Evolutionary conservation across 495 filamentous ascomycete species (phyloP), one percentile per base, ranked within the genome.

Genomic region (Annulohypoxylon nitens): DNA sequence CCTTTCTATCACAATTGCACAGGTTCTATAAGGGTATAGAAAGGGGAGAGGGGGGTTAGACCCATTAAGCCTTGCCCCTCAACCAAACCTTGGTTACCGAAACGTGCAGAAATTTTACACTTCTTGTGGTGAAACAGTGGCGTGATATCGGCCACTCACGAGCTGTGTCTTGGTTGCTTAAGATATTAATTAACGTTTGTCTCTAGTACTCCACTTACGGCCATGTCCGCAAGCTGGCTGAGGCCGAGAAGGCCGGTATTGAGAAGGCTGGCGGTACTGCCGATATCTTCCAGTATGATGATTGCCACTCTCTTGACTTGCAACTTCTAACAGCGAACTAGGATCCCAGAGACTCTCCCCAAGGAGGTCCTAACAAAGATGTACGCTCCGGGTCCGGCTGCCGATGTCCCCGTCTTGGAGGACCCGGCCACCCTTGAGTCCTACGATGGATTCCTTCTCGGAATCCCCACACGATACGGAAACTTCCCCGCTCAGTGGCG

Each of bases 401-500:
- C 85, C 54, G 84, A 86, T 78, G 84, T 93, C 81, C 90, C 93
- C 37, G 78, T 90, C 61, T 83, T 91, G 75, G 67, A 77, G 7
- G 88, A 91, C 78, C 90, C 93, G 23, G 78, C 84, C 4, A 84
- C 81, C 11, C 89, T 98, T n/a, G 86, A 89, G 70, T 65, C 88
- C 63, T 98, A 96, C 84, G 94, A 98, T 78, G 96, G 86, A 78
- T 90, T 99, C 83, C 90, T 99, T 41, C 88, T 99, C 70, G 97
- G 97, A 75, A 94, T 99, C 82, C 96, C 96, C 34, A 99, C 96
- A n/a, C 91, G 96, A 64, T 99, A 93, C 85, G 96, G 96, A 80
- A 99, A 97, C 89, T 97, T 97, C 88, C 95, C 96, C 45, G 94
- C 91, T 30, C 96, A 99, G 84, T 98, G 92, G 92, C 98, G 95